phyloP scores from a whole-genome alignment of 2,329 filamentous ascomycete genomes.

The Alternaria infectoria region DNA sequence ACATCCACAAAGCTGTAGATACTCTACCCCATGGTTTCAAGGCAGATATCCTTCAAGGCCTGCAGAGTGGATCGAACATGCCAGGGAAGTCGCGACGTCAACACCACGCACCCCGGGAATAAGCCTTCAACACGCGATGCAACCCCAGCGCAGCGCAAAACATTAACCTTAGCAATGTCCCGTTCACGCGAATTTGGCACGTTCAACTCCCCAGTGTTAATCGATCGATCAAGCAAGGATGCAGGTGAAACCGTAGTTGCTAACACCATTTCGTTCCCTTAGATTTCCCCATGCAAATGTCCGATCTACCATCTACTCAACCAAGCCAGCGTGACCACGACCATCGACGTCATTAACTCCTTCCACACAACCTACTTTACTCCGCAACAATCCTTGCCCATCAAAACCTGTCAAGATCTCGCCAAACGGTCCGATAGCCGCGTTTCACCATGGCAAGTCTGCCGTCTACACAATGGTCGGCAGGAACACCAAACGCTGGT shows the following conservation, averaged over 20 bases:
- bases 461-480: background rate
- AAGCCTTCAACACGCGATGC: background rate
- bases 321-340: background rate
- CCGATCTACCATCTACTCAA: background rate
- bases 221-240: background rate
- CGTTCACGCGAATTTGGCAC: background rate
- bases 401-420: background rate
- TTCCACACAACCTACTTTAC: background rate
- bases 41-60: background rate
- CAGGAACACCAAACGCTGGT: background rate
- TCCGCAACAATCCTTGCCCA: background rate
- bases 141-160: background rate
- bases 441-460: background rate
- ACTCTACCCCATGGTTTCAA: background rate
- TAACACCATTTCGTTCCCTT: background rate
- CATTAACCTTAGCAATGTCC: background rate
- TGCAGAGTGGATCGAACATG: background rate
- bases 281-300: background rate
- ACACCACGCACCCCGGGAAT: background rate
- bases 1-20: background rate
- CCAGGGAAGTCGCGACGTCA: background rate
- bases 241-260: background rate
- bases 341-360: background rate
- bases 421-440: background rate
- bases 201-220: background rate